Base-by-base conservation (phyloP, 2,329 filamentous ascomycete species). In the Fusarium paranaense region DNA sequence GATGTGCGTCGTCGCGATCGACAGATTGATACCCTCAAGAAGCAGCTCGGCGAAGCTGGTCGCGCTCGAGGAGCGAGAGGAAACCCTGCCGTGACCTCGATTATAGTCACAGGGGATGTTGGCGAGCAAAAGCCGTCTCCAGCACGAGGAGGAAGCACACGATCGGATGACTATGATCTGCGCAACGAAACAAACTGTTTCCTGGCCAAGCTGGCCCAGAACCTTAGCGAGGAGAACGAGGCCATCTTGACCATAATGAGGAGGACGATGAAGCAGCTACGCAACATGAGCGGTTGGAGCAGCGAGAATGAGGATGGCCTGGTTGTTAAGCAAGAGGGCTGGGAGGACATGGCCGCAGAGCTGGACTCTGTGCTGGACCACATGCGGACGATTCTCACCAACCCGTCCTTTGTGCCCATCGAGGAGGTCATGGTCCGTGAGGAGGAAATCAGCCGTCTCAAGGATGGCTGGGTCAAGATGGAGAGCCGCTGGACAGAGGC, bases 401-500 rank as follows among this genome's bases (percentile, higher is more conserved):
- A 98, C 79, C 97, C 97, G 1, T 97, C 95, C 3, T 99, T 98
- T 81, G 97, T 98, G 16, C 94, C 96, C 0, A 90, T 98, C 25
- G 97, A 98, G 78, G 97, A 98, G 81, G 95, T 99, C 3, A 92
- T 97, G 79, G 85, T 95, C n/a, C 91, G 96, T 64, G 96, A 99
- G 73, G 93, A 97, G 69, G 95, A 98, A 81, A 98, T 99, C 73
- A 88, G 89, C 62, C 90, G 94, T 61, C 86, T 99, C 57, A 91
- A 94, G 64, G 90, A 93, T 64, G 95, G 95, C 18, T 97, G 96
- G 93, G 94, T 97, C 81, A 95, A 93, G 83, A 98, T 98, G 94
- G 95, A 98, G 82, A 89, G 86, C 25, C 90, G 95, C 61, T 98
- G 97, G 95, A 92, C 91, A 74, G 96, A 98, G 80, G 94, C 97